A percentile compares a stretch with the other conserved stretches of the same genome.
Conservation (phyloP, 176 grass and related monocot species). For the maize (Zea mays) region DNA sequence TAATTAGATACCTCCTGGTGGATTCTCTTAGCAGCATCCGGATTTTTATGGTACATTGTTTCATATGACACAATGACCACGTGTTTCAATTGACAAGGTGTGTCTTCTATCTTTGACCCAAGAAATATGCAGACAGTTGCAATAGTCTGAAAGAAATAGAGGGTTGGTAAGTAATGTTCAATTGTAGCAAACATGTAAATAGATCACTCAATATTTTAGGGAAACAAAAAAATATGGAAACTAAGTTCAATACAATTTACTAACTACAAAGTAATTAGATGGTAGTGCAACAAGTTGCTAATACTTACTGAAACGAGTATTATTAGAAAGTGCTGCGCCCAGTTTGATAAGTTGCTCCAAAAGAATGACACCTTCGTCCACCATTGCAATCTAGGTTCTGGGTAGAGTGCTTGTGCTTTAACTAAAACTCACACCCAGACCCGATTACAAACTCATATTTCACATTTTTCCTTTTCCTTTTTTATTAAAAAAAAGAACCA, state of each 20-base stretch:
- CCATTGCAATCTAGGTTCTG: constrained; percentile 35
- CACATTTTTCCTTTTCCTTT: too few species aligned
- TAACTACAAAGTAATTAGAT: constrained; percentile 32
- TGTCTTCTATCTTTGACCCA: constrained; percentile 71
- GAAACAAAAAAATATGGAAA: constrained; percentile 1
- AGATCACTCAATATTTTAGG: not conserved
- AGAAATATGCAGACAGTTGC: constrained; percentile 73
- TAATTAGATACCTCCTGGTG: constrained; percentile 39
- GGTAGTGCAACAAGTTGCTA: not conserved
- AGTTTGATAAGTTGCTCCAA: constrained; percentile 45
- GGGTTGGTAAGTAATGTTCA: not conserved
- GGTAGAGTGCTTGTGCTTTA: constrained; percentile 26
- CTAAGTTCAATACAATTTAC: constrained; percentile 11
- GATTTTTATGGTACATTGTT: constrained; percentile 54
- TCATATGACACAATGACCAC: constrained; percentile 51
- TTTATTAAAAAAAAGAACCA: too few species aligned
- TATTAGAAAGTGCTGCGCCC: constrained; percentile 47
- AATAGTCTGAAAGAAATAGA: constrained; percentile 52
- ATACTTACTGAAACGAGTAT: constrained; percentile 49
- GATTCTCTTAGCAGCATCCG: constrained; percentile 60
- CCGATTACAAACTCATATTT: too few species aligned
- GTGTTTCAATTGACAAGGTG: constrained; percentile 37
- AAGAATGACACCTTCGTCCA: constrained; percentile 31
- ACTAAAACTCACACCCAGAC: constrained; percentile 24
- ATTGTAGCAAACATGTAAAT: constrained; percentile 1